Base-by-base conservation (phyloP, 257 asterid genomes). In the Nicotiana obtusifolia region DNA sequence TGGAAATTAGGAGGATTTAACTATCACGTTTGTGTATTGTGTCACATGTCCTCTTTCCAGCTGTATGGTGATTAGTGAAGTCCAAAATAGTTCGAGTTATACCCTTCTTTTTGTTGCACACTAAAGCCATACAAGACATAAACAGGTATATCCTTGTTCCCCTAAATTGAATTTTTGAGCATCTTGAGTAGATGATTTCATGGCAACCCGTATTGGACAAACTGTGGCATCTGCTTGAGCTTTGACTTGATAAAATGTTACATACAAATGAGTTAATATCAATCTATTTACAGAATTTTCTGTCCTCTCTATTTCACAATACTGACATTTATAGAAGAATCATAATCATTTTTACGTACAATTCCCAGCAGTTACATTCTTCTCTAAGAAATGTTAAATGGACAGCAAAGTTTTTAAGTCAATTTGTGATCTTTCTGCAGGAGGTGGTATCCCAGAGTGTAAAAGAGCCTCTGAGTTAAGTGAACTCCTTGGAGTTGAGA, bases 391-490 rank as follows among this genome's bases (percentile, higher is more conserved):
- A 10, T 66, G 33, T 54, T 56, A 71, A 64, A 44, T 26, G 52
- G 65, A 22, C 5, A 16, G 54, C 78, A 66, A 7, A 19, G 33
- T 30, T 22, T 41, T 62, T 7, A 64, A 22, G 77, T 24, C 71
- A 26, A 10, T 67, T 7, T 15, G 8, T 65, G 52, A 3, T 83
- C 22, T 83, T 73, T 69, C 62, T n/a, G 15, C 78, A 90, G 95
- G 95, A 80, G 95, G 93, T 81, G 95, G 93, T 57, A 84, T 80
- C 53, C 95, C 93, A 7, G 95, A 91, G 86, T 88, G 92, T 69
- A 88, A 87, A 83, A 84, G 92, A 85, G 93, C 95, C 76, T 61
- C 64, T 53, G 93, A 87, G 81, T 85, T 91, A 88, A 90, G 90
- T 83, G 85, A 88, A 52, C 83, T 90, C 68, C 87, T 91, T 61